Evolutionary conservation across 768 basidiomycete species (phyloP), one percentile per base, ranked within the genome.

Genomic region (Phallus indusiatus): DNA sequence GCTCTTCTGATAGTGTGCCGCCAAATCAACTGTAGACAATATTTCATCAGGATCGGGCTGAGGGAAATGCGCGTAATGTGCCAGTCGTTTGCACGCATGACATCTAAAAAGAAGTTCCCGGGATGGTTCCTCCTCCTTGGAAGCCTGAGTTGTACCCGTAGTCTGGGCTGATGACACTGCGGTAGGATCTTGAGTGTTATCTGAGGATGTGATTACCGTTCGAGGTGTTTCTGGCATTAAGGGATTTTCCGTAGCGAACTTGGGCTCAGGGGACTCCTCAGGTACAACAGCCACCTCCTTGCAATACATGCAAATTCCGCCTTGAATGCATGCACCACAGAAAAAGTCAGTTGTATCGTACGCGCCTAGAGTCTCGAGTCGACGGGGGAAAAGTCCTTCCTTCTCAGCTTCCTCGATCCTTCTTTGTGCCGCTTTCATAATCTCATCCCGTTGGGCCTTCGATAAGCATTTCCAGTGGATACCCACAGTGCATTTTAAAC

Each of bases 381-480:
- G 81, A 4, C 66, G 67, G 42, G 78, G 76, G 48, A 75, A 67
- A 11, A 57, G 53, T 33, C 55, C 56, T 24, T 60, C 67, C 56
- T 47, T 37, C 56, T 59, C 36, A 33, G 28, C 47, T 54, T 56
- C 59, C 28, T 60, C 53, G 14, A 56, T 50, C 71, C 46, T 65
- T 66, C 78, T 76, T 47, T 76, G 76, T 18, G 80, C 81, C 59
- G 87, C 87, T 65, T 79, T 82, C 36, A 84, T 71, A 33, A 94
- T 85, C 62, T 90, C 87, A 36, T 86, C 84, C 37, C 82, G 81
- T 67, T 89, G 85, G 18, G 75, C 75, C 50, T 67, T 69, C 14
- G 84, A 78, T 24, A 93, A 73, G 67, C 90, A 93, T 37, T 71
- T 78, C 88, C 87, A 92, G 67, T 93, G 90, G 42, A 81, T 81